These are phyloP conservation scores for Epichloe aotearoae DNA, from an alignment of 2,329 filamentous ascomycete species.

Conservation along the genomic window DNA sequence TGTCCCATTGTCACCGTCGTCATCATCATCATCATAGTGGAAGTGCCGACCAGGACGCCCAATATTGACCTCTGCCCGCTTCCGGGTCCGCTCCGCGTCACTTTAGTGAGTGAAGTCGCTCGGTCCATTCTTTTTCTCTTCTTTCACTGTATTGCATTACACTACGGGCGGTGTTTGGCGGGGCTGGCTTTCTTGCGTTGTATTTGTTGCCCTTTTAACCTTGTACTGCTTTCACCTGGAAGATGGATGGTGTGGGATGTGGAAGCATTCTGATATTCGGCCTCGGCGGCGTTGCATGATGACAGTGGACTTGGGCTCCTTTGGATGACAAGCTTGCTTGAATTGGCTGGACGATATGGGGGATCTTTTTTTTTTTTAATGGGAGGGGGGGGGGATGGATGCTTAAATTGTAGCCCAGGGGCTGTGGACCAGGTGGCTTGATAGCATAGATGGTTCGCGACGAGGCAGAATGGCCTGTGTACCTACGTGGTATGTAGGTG, in stretches of 20 bases:
- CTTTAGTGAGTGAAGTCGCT: neutral
- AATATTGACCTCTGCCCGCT: neutral
- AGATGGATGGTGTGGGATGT: neutral
- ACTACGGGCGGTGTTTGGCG: slow-evolving; percentile 1
- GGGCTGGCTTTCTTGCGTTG: slow-evolving; percentile 2
- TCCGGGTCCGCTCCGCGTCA: neutral
- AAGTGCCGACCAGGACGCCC: neutral
- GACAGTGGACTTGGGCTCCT: neutral
- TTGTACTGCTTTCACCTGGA: neutral
- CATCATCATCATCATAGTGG: neutral
- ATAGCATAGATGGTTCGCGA: too few species aligned
- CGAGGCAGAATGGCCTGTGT: too few species aligned
- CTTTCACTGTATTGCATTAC: slow-evolving; percentile 1
- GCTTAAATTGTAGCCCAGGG: neutral
- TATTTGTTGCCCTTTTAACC: neutral
- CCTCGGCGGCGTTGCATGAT: neutral
- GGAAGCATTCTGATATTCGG: neutral
- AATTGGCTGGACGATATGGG: neutral
- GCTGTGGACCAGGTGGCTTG: too few species aligned
- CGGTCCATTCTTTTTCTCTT: neutral
- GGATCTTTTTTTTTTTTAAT: too few species aligned
- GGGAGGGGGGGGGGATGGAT: too few species aligned
- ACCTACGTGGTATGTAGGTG: too few species aligned
- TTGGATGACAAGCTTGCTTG: neutral
- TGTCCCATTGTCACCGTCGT: neutral